phyloP scores from a whole-genome alignment of 2,329 filamentous ascomycete species.

The Diplodia seriata region DNA sequence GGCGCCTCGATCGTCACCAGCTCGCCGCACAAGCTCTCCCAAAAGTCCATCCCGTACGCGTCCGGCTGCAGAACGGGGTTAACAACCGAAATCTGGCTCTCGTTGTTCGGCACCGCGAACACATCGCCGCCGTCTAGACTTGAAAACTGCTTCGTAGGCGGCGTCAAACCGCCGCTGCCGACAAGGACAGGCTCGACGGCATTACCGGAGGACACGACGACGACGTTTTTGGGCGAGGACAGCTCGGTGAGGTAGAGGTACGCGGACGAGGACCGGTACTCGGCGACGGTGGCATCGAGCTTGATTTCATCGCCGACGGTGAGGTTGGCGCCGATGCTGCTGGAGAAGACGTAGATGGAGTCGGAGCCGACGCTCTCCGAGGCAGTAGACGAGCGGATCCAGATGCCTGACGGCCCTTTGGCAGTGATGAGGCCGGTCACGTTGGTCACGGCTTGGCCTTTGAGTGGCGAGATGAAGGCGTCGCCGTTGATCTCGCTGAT shows the following conservation, averaged over 20 bases:
- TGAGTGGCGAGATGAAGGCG: slow-evolving; percentile 67
- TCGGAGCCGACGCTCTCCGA: slow-evolving; percentile 66
- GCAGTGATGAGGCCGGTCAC: slow-evolving; percentile 71
- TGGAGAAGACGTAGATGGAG: slow-evolving; percentile 69
- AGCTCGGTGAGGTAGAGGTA: slow-evolving; percentile 72
- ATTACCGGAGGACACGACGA: slow-evolving; percentile 61
- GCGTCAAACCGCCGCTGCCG: slow-evolving; percentile 59
- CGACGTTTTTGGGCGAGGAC: slow-evolving; percentile 60
- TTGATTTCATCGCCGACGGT: slow-evolving; percentile 69
- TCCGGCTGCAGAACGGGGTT: slow-evolving; percentile 69
- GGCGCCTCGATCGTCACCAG: slow-evolving; percentile 68
- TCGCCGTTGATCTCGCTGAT: slow-evolving; percentile 69
- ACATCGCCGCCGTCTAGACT: slow-evolving; percentile 70
- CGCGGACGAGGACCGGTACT: slow-evolving; percentile 62
- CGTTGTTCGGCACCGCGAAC: slow-evolving; percentile 69
- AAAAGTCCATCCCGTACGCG: slow-evolving; percentile 73
- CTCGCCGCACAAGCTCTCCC: slow-evolving; percentile 73
- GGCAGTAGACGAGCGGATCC: slow-evolving; percentile 65
- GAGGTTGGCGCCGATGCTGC: slow-evolving; percentile 58
- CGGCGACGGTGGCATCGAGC: slow-evolving; percentile 65
- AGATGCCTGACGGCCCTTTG: slow-evolving; percentile 67
- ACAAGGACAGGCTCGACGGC: slow-evolving; percentile 65
- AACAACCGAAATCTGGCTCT: slow-evolving; percentile 60
- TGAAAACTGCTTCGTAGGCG: slow-evolving; percentile 68
- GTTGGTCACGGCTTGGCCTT: slow-evolving; percentile 62